Percentiles rank a stretch among this genome's conserved stretches.
These are phyloP conservation scores for Aschersonia sp. DNA, from an alignment of 2,329 filamentous ascomycete species.

Conservation along the genomic window DNA sequence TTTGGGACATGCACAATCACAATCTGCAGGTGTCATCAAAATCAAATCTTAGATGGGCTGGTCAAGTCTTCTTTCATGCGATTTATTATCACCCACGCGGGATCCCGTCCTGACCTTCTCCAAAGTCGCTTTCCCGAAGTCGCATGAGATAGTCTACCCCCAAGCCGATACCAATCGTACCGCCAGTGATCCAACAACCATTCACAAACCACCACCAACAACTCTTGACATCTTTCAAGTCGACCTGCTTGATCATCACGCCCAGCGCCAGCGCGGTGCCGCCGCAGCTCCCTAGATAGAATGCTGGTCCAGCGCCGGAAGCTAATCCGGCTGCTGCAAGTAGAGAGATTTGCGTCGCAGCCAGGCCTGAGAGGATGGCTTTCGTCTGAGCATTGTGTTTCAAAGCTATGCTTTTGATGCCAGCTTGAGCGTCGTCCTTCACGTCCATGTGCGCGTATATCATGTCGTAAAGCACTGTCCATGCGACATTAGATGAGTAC, in stretches of 20 bases:
- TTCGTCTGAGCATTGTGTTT: conserved; percentile 69
- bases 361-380: conserved; percentile 55
- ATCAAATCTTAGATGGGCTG: no score
- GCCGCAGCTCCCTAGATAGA: conserved; percentile 53
- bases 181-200: conserved; percentile 54
- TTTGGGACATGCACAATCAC: no score
- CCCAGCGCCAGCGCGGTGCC: conserved; percentile 46
- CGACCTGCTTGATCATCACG: conserved; percentile 53
- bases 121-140: conserved; percentile 20
- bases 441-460: conserved; percentile 91
- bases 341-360: conserved; percentile 52
- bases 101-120: neutral
- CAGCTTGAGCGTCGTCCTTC: conserved; percentile 70
- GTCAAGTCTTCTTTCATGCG: no score
- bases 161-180: conserved; percentile 43
- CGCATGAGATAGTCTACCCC: conserved; percentile 42
- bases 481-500: conserved; percentile 67
- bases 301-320: conserved; percentile 52
- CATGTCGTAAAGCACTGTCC: conserved; percentile 85
- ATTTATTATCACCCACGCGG: neutral
- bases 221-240: conserved; percentile 48
- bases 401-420: conserved; percentile 78
- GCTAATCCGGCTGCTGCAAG: conserved; percentile 56
- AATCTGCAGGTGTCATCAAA: no score
- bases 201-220: conserved; percentile 71